Evolutionary conservation across 352 stramenopile genomes (phyloP), one percentile per base, ranked within the genome.

Genomic region (Phytopythium vexans): DNA sequence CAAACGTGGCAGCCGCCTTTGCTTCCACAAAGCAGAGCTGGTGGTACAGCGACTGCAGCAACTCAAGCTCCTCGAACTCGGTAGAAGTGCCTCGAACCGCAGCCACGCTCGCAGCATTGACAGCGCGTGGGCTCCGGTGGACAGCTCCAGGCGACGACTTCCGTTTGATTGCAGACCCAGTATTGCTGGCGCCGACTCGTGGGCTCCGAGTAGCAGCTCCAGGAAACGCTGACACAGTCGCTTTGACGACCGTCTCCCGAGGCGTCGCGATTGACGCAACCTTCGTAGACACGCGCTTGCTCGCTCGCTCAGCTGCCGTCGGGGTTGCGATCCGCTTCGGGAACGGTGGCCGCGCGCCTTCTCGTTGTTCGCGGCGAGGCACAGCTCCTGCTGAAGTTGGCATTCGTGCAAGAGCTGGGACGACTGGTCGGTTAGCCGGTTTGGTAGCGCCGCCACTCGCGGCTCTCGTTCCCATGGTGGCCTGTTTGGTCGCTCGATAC

Each of bases 21-120:
- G 65, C 68, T 56, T 87, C 71, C 1, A 62, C 54, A 8, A 84
- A 74, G 36, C 71, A 77, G 5, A 89, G 55, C 48, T 87, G 75
- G 37, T 70, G 64, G 35, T 84, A 81, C 12, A 86, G 35, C 4
- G 60, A 66, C 36, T 85, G 63, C 4, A 89, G 56, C 14, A 81
- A 38, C 49, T 85, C 73, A 3, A 82, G 53, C 42, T 86, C 75
- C 15, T 80, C 68, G n/a, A 14, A 33, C 9, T 54, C 44, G 39
- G 11, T 2, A 27, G 39, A 10, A 34, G 51, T 16, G 8, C 9
- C 15, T 1, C 44, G 44, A 12, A 50, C 15, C 1, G 27, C 27
- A 9, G 56, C 49, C 10, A 37, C n/a, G 3, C 37, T 44, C 6
- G 21, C 16, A 27, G 21, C 21, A 27, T 27, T 27, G 21, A 27